Evolutionary conservation across 331 rosid genomes (phyloP).

Genomic region (Spiraea crenata): DNA sequence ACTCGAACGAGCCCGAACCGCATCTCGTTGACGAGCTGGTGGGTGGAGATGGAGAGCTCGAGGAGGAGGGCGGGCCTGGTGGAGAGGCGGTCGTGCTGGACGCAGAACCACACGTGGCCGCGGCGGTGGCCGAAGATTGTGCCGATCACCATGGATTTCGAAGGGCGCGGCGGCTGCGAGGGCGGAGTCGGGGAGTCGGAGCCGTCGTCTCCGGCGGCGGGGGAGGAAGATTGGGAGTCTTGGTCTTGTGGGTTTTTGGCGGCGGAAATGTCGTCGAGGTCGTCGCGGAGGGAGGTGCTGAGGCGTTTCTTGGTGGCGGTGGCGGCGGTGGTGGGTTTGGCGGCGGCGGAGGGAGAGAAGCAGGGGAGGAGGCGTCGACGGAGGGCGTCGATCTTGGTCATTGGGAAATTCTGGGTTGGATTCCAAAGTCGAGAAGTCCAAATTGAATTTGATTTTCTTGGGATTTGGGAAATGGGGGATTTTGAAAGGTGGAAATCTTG

Average conservation of each 20-base stretch:
- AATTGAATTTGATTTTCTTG: not conserved
- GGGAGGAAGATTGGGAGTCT: conserved; percentile 39
- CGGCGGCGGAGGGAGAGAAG: conserved; percentile 39
- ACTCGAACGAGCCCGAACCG: conserved; percentile 76
- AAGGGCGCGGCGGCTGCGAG: conserved; percentile 53
- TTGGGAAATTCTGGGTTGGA: not conserved
- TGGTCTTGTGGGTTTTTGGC: conserved; percentile 22
- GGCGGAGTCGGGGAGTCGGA: not conserved
- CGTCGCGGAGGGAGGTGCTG: conserved; percentile 62
- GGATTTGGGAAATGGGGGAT: not conserved
- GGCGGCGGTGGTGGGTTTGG: conserved; percentile 21
- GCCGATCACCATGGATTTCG: conserved; percentile 79
- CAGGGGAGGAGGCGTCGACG: conserved; percentile 87
- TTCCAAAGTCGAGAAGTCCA: no score
- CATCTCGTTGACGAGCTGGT: conserved; percentile 82
- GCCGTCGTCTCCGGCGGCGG: conserved; percentile 20
- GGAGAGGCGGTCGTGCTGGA: conserved; percentile 66
- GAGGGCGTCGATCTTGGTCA: conserved; percentile 73
- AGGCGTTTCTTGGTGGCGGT: conserved; percentile 42
- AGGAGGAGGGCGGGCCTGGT: conserved; percentile 64
- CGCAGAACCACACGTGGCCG: conserved; percentile 83
- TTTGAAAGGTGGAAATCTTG: not conserved
- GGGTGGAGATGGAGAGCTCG: conserved; percentile 66
- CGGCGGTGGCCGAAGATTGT: conserved; percentile 89
- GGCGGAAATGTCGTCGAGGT: conserved; percentile 14